These are phyloP conservation scores for Pseudozyma thailandica DNA, from an alignment of 1,284 basidiomycete species.

Conservation along the genomic window DNA sequence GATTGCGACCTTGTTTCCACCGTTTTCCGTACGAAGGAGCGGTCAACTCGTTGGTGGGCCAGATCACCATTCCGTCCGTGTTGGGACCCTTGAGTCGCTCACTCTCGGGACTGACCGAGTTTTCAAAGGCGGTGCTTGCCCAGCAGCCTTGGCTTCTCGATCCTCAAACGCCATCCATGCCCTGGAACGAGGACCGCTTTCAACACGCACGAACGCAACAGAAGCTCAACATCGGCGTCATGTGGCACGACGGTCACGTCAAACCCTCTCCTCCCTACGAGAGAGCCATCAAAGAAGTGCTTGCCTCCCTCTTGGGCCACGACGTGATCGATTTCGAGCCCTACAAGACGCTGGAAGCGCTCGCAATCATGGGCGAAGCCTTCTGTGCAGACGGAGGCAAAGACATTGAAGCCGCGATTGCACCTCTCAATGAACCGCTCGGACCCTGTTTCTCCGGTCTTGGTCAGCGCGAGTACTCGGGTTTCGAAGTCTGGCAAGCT, in stretches of 20 bases:
- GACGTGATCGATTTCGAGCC: slow-evolving; percentile 53
- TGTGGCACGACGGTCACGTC: slow-evolving; percentile 69
- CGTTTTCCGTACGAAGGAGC: slow-evolving; percentile 77
- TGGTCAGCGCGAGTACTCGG: slow-evolving; percentile 57
- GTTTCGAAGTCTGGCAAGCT: slow-evolving; percentile 74
- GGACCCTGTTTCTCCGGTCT: slow-evolving; percentile 29
- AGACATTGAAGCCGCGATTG: slow-evolving; percentile 49
- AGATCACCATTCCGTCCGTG: slow-evolving; percentile 78
- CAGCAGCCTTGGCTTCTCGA: slow-evolving; percentile 78
- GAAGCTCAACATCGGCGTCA: slow-evolving; percentile 63
- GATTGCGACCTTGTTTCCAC: slow-evolving; percentile 77
- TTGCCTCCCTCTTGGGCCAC: slow-evolving; percentile 57
- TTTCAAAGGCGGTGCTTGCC: slow-evolving; percentile 74
- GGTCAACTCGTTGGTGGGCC: slow-evolving; percentile 69
- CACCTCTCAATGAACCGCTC: slow-evolving; percentile 56
- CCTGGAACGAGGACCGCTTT: slow-evolving; percentile 76
- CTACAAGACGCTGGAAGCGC: slow-evolving; percentile 51
- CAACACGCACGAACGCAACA: slow-evolving; percentile 66
- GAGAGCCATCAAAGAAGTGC: slow-evolving; percentile 64
- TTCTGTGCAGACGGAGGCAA: slow-evolving; percentile 59
- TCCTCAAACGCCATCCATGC: slow-evolving; percentile 74
- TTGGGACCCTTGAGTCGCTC: slow-evolving; percentile 77
- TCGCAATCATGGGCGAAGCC: slow-evolving; percentile 58
- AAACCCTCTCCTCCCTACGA: slow-evolving; percentile 67
- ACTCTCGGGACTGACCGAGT: slow-evolving; percentile 74